These are phyloP conservation scores for Gynochthodes officinalis DNA, from an alignment of 257 asterid species.

Conservation along the genomic window DNA sequence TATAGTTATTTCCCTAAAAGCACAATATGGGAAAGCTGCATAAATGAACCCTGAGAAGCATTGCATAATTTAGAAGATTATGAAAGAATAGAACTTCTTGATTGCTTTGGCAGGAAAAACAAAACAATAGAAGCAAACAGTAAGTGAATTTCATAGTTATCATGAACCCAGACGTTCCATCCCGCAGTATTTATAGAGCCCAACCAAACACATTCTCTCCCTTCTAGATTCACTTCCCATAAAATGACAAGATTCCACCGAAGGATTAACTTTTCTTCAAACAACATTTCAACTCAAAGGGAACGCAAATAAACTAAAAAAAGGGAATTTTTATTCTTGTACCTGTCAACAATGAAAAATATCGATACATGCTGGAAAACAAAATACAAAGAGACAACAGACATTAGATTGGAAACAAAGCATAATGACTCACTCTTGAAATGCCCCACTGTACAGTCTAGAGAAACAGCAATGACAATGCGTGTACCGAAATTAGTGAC, in stretches of 20 bases:
- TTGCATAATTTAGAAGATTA: background rate
- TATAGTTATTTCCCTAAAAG: background rate
- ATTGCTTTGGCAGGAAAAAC: background rate
- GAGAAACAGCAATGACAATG: constrained; percentile 40
- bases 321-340: background rate
- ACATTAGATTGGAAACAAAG: background rate
- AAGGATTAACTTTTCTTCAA: background rate
- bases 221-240: background rate
- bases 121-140: too few relatives aligned
- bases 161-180: too few relatives aligned
- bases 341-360: background rate
- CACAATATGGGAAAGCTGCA: background rate
- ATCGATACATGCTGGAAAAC: background rate
- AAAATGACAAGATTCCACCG: background rate
- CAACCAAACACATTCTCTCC: too few relatives aligned
- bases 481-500: constrained; percentile 55
- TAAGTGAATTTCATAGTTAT: too few relatives aligned
- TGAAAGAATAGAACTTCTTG: background rate
- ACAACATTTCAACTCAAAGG: background rate
- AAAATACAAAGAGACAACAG: background rate
- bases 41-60: too few relatives aligned
- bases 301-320: background rate
- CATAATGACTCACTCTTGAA: constrained; percentile 42
- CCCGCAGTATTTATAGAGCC: too few relatives aligned
- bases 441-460: constrained; percentile 28